Evolutionary conservation across 148 eudicot genomes (phyloP), one percentile per base, ranked within the genome.

Genomic region (Silene conica): DNA sequence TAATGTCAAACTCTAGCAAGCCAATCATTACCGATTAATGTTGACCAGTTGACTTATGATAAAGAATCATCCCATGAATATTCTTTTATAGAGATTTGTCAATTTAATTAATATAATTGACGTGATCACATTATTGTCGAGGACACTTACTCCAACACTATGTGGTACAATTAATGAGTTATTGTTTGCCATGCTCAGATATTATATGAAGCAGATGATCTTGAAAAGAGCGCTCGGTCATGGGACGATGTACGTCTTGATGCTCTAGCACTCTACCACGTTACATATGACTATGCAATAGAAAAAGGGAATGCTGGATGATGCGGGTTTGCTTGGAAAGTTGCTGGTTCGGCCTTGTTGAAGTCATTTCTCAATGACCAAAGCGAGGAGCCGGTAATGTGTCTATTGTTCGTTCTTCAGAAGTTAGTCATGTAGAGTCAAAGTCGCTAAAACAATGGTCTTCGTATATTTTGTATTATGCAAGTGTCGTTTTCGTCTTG

Each of bases 241-340:
- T 73, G 41, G 34, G 77, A 79, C 16, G 86, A 84, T 20, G 76
- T 90, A 1, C 80, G 79, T 23, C n/a, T 70, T 4, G 96, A 88
- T 52, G 90, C 96, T 26, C 62, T 87, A 6, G 90, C 90, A 6
- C 68, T 92, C 7, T 90, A 90, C 61, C 82, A 85, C 31, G 80
- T 77, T 6, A 74, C 77, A 2, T 90, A 92, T 52, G 79, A 85
- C 34, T 22, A 73, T 43, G 96, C 93, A 18, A 80, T 48, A 54
- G 25, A 57, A 25, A 7, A 0, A 3, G 20, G 28, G 0, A 45
- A 67, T 5, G 83, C 76, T 3, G 50, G 19, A 0, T 69, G 69
- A 16, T 92, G 97, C 31, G 76, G 79, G 4, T 92, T 90, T 82
- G 93, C 88, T 0, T 92, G 96, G 97, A 90, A 41, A 75, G 88